Evolutionary conservation across 108 stramenopile genomes (phyloP), one percentile per base, ranked within the genome.

Genomic region (Cyclotella cryptica): DNA sequence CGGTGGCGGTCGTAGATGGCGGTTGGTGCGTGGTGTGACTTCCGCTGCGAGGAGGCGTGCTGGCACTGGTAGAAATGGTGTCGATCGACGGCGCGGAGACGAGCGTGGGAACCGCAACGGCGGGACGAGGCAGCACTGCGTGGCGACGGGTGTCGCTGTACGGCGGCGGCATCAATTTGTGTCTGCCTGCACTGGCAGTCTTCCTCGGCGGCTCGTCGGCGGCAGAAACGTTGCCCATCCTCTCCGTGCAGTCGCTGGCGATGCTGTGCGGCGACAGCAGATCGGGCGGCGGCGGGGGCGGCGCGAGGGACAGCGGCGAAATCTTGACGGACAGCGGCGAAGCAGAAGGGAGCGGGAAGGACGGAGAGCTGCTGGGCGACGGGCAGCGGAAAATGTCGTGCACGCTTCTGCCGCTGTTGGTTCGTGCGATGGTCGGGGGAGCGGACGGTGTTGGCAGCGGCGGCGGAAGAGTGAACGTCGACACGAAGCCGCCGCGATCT

Each of bases 401-500:
- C 7, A n/a, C 42, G 21, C 42, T 12, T 65, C 64, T 44, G 15
- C 46, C 44, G 66, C 10, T n/a, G 66, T 51, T 14, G 66, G 24
- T 45, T 28, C 46, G 22, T 28, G 22, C 28, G 44, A 67, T 26
- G 3, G 59, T 3, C 15, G 26, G 59, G 26, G 62, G 30, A 61
- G 30, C 29, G 13, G 8, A 35, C 13, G 13, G 8, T 5, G 60
- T 18, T 2, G 13, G 35, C 29, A 12, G 35, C 22, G 55, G 11
- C 24, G n/a, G 35, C 6, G 35, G 35, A 35, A 65, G 60, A 29
- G 39, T 43, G 64, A 52, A 65, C 22, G 61, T 62, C 54, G 74
- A 55, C 13, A 72, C 71, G 27, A 72, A 61, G 26, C 71, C 71
- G 45, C 62, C 49, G 49, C 63, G 47, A 39, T 49, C 55, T 7